Evolutionary conservation across 108 stramenopile species (phyloP), one percentile per base, ranked within the genome.

Genomic region (Conticribra weissflogii): DNA sequence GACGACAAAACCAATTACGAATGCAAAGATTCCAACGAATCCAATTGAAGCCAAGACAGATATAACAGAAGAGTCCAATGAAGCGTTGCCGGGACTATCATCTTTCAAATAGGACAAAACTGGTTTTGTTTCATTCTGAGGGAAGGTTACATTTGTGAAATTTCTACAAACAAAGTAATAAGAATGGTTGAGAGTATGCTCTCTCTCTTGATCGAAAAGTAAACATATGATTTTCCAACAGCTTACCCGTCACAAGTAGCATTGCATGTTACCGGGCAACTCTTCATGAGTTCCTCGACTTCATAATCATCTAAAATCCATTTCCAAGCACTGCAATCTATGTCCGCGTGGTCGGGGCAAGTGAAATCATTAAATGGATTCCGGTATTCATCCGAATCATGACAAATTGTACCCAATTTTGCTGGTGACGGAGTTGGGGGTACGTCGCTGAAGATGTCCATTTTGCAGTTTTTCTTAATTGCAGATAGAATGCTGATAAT

Each of bases 311-410:
- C 17, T 56, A 54, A 32, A n/a, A 56, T 45, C 23, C 23, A 15
- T 8, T 36, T 52, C 36, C 36, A 55, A 53, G 19, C 21, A n/a
- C 15, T 67, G 54, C 66, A 67, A 51, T 19, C 19, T 27, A 0
- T 27, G 23, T 12, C 31, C 25, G 54, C 33, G 66, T 67, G 66
- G 2, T 67, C 54, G 3, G 24, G 7, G 23, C 66, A 67, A 55
- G 41, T 55, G 41, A 55, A 67, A 34, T 55, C 52, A 28, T 56
- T 67, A 54, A 33, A 67, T 3, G 66, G 66, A 56, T 67, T 67
- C 28, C 66, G 33, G 25, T 67, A 67, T n/a, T 24, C 33, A 19
- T 21, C 21, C 14, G 66, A 67, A 32, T 67, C 66, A 34, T 12
- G 16, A 33, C 63, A 65, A n/a, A 8, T 34, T 30, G 50, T 23